phyloP scores from a whole-genome alignment of 768 basidiomycete species.

The Pisolithus orientalis region DNA sequence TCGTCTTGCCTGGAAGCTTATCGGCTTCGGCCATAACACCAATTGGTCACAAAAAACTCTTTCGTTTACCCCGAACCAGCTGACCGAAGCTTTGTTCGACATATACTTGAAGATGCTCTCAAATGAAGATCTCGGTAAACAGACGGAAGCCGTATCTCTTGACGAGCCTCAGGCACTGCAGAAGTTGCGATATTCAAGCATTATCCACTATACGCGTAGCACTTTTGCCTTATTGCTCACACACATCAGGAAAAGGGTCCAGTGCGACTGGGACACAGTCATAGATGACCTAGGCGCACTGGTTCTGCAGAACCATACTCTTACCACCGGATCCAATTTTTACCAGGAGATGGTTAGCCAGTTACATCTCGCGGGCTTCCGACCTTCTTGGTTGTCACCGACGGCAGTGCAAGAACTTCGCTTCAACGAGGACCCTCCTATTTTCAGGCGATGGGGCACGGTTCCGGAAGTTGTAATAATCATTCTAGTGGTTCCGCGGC shows the following conservation, averaged over 20 bases:
- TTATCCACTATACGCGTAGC: constrained; percentile 41
- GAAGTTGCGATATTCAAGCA: constrained; percentile 5
- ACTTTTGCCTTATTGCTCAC: constrained; percentile 42
- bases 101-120: constrained; percentile 27
- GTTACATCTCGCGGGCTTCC: constrained; percentile 33
- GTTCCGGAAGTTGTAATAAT: constrained; percentile 28
- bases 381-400: constrained; percentile 12
- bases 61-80: constrained; percentile 18
- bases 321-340: constrained; percentile 24
- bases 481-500: constrained; percentile 27
- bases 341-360: constrained; percentile 44
- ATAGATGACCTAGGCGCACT: constrained; percentile 29
- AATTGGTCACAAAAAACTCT: not conserved
- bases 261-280: constrained; percentile 36
- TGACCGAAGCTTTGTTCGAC: constrained; percentile 17
- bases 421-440: not conserved
- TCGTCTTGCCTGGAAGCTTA: constrained; percentile 20
- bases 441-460: constrained; percentile 26
- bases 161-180: not conserved
- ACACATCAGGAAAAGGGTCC: constrained; percentile 32
- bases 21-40: not conserved
- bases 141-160: constrained; percentile 4
- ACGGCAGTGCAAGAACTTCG: constrained; percentile 6
- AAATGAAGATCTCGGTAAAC: constrained; percentile 18
- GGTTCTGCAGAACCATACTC: constrained; percentile 6